Conservation (phyloP, 345 rosid genomes). For the Isatis tinctoria region DNA sequence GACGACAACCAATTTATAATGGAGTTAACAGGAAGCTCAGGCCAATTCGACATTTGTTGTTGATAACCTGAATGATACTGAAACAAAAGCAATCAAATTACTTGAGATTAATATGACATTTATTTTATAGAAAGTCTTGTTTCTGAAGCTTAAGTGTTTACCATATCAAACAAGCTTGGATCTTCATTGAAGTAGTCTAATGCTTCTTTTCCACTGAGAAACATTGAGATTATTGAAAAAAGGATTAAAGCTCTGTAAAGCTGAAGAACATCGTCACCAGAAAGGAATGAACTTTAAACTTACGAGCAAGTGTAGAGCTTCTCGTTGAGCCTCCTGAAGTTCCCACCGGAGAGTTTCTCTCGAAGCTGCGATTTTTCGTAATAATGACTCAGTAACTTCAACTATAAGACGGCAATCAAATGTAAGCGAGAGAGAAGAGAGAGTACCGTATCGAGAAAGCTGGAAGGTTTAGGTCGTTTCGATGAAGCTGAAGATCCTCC, state of each 20-base stretch:
- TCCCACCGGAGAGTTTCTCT: slow-evolving; percentile 58
- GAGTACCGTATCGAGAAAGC: slow-evolving; percentile 54
- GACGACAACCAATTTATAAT: slow-evolving; percentile 62
- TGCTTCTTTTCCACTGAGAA: slow-evolving; percentile 78
- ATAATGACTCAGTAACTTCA: background rate
- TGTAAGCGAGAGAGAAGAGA: background rate
- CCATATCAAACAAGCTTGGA: slow-evolving; percentile 79
- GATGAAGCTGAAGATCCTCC: slow-evolving; percentile 27
- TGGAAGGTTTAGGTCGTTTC: slow-evolving; percentile 35
- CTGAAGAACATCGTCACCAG: background rate
- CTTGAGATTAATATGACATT: background rate
- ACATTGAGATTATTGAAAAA: background rate
- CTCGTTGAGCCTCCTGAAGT: slow-evolving; percentile 92
- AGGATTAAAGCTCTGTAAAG: too few species aligned
- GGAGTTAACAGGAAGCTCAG: slow-evolving; percentile 79
- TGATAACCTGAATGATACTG: slow-evolving; percentile 97
- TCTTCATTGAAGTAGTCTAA: slow-evolving; percentile 68
- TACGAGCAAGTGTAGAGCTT: slow-evolving; percentile 94
- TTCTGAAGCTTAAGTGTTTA: slow-evolving; percentile 26
- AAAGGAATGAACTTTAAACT: background rate
- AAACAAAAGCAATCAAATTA: background rate
- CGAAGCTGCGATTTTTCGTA: slow-evolving; percentile 53
- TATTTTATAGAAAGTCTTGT: background rate
- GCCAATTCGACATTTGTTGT: slow-evolving; percentile 96
- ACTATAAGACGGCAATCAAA: background rate